Base-by-base conservation (phyloP, 148 eudicot species). In the Tetragonia tetragonoides region DNA sequence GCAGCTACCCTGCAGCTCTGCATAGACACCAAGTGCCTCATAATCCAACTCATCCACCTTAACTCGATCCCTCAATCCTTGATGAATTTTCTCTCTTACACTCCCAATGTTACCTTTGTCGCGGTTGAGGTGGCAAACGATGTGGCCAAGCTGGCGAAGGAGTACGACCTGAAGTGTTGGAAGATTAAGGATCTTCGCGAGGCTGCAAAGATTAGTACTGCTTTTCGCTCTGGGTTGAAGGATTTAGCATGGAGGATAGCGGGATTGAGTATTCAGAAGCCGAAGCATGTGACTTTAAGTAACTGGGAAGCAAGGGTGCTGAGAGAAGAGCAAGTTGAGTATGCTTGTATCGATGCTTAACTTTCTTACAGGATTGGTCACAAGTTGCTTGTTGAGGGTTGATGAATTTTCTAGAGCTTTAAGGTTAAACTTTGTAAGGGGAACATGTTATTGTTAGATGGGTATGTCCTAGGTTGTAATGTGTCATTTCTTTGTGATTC, bases 281-380 rank as follows among this genome's bases (percentile, higher is more conserved):
- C 91, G 1, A 77, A 74, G 85, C 85, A 85, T 75, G 85, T 90
- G 56, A 72, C 83, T 38, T 66, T 72, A 87, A 90, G 93, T 75
- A 86, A 88, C 62, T 90, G 93, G 93, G 89, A 88, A 70, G 85
- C 73, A 6, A 82, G 87, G 56, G 87, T 44, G 47, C 79, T 90
- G 21, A 83, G 49, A 77, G 78, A 80, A 10, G 54, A 53, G 2
- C 91, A 88, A 47, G 70, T 90, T 78, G 83, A 85, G 75, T 88
- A 88, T 88, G 93, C 91, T 54, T 90, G 91, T 67, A 74, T 86
- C 82, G 91, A 90, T 88, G 91, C 93, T 46, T 90, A 84, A 82
- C 91, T 87, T 75, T 84, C 84, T 66, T 87, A 72, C 53, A 68
- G 68, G 72, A 82, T 87, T 81, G 89, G 87, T 37, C 59, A 68